These are phyloP conservation scores for Aspergillus neotritici DNA, from an alignment of 2,329 filamentous ascomycete species.

Conservation along the genomic window DNA sequence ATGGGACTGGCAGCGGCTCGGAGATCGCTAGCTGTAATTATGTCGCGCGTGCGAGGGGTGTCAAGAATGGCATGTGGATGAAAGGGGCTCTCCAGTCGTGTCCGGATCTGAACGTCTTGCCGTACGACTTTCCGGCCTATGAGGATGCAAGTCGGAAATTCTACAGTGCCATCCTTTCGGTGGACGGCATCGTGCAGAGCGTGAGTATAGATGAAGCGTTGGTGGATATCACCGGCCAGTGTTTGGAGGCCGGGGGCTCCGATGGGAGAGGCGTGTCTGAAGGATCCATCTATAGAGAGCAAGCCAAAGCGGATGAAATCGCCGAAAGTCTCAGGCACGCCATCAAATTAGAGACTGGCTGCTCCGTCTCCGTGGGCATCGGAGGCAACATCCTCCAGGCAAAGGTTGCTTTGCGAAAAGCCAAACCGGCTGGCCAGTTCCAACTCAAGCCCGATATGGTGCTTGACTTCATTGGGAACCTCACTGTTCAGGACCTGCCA, in stretches of 20 bases:
- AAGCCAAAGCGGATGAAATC: slow-evolving; percentile 69
- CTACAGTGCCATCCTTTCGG: slow-evolving; percentile 73
- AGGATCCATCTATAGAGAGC: slow-evolving; percentile 68
- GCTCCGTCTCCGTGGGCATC: slow-evolving; percentile 87
- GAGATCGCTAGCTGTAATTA: slow-evolving; percentile 99
- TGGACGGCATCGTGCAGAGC: slow-evolving; percentile 83
- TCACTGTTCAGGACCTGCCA: slow-evolving; percentile 76
- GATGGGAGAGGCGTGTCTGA: slow-evolving; percentile 61
- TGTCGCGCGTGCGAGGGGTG: slow-evolving; percentile 72
- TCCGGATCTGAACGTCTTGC: slow-evolving; percentile 78
- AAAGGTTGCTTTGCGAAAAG: slow-evolving; percentile 82
- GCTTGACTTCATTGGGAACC: slow-evolving; percentile 66
- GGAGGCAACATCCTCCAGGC: slow-evolving; percentile 86
- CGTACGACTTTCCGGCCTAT: slow-evolving; percentile 92
- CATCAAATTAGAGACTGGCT: slow-evolving; percentile 70
- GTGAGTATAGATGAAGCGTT: slow-evolving; percentile 96
- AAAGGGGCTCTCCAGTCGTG: slow-evolving; percentile 77
- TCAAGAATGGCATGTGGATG: slow-evolving; percentile 99
- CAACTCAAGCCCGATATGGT: slow-evolving; percentile 79
- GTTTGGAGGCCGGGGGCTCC: slow-evolving; percentile 60
- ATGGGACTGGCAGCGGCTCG: slow-evolving; percentile 75
- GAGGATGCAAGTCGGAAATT: slow-evolving; percentile 86
- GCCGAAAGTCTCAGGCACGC: slow-evolving; percentile 60
- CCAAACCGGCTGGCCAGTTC: slow-evolving; percentile 89
- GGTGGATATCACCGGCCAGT: slow-evolving; percentile 70